Evolutionary conservation across 208 protist species (phyloP), one percentile per base, ranked within the genome.

Genomic region (Leishmania martiniquensis): DNA sequence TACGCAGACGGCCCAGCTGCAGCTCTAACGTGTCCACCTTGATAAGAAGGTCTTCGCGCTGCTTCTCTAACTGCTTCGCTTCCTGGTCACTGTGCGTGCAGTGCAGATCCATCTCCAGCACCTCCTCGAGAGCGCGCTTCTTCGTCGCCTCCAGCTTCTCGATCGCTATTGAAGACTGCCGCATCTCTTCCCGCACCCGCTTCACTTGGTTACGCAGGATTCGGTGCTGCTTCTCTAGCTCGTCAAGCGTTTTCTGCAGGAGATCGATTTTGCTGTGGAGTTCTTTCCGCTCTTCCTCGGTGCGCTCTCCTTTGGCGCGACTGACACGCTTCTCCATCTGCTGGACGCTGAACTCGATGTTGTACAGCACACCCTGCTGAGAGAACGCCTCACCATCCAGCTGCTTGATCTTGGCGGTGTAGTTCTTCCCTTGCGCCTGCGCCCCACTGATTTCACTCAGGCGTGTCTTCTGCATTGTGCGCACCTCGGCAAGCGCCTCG

Each of bases 241-340:
- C 92, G 72, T 97, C 94, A 0, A 98, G 85, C 0, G 92, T 93
- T 25, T 25, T 87, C 78, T 96, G 92, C 49, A 98, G 90, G 34
- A 96, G 85, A 32, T 80, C 73, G 72, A 98, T 98, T 80, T 96
- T 95, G 47, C 90, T 85, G 42, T 96, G 91, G 67, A 99, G 82
- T 69, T 89, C 89, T 29, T 85, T 75, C 55, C 94, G 93, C 86
- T 99, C 97, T 45, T 98, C 95, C 76, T 98, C 95, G 3, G 92
- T 97, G 51, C 95, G 89, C 88, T 98, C 93, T 22, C 97, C 95
- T 60, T 93, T 91, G 62, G 93, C 93, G 32, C 94, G 89, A 65
- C 89, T 91, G 25, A 98, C 96, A 82, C 98, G 98, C 76, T 97
- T 93, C 84, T 98, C 94, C 91, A 99, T 97, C 87, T 98, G 95